A percentile compares a stretch with the other conserved stretches of the same genome.
Evolutionary conservation across 257 asterid species (phyloP).

Genomic region (Salvia rosmarinus): DNA sequence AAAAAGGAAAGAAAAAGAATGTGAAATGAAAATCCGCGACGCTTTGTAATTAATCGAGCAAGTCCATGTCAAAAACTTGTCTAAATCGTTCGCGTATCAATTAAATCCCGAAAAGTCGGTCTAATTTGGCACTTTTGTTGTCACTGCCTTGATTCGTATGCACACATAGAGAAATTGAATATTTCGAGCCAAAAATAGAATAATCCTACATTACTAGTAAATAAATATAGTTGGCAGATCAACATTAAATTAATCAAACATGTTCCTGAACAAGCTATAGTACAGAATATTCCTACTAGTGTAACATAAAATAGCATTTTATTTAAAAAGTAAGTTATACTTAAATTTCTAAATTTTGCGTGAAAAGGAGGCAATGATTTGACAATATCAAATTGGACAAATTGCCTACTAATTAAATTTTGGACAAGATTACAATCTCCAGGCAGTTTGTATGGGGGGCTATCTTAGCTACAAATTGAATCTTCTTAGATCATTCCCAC

Average conservation of each 20-base stretch:
- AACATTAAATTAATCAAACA: slow-evolving; percentile 22
- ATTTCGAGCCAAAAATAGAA: slow-evolving; percentile 23
- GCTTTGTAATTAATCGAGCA: slow-evolving; percentile 5
- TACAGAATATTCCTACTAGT: slow-evolving; percentile 34
- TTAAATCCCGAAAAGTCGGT: slow-evolving; percentile 31
- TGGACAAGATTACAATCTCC: slow-evolving; percentile 19
- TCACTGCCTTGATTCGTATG: slow-evolving; percentile 25
- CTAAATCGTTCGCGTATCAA: slow-evolving; percentile 2
- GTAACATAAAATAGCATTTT: slow-evolving; percentile 9
- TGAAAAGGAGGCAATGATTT: slow-evolving; percentile 29
- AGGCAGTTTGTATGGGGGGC: background rate
- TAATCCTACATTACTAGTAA: slow-evolving; percentile 2
- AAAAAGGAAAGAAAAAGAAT: background rate
- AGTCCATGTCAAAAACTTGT: slow-evolving; percentile 19
- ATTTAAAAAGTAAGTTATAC: slow-evolving; percentile 12
- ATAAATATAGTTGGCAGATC: slow-evolving; percentile 13
- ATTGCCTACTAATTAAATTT: slow-evolving; percentile 1
- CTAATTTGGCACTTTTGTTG: slow-evolving; percentile 31
- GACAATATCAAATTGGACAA: slow-evolving; percentile 17
- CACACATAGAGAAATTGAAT: slow-evolving; percentile 18
- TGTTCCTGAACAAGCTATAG: slow-evolving; percentile 12
- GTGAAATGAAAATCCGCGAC: background rate
- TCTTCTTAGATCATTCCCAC: slow-evolving; percentile 63
- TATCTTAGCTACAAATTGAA: slow-evolving; percentile 36
- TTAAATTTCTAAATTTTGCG: slow-evolving; percentile 4